Evolutionary conservation across 306 rosid genomes (phyloP).

Genomic region (Sphenostylis stenocarpa): DNA sequence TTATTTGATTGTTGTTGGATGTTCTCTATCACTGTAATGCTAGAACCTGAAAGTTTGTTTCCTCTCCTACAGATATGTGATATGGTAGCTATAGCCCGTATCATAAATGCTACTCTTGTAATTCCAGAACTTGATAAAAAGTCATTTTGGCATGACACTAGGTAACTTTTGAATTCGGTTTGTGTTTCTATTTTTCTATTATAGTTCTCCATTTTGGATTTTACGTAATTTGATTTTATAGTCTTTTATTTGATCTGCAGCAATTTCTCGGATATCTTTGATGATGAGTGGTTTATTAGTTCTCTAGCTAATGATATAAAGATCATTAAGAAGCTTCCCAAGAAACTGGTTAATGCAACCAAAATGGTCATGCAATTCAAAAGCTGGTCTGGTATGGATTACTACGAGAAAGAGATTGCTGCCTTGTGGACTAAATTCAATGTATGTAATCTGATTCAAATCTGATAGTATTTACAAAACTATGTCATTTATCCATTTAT

Average conservation of each 20-base stretch:
- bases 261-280: slow-evolving; percentile 83
- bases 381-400: slow-evolving; percentile 93
- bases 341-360: slow-evolving; percentile 45
- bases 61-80: slow-evolving; percentile 80
- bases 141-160: slow-evolving; percentile 88
- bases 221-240: slow-evolving; percentile 22
- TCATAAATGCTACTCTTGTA: slow-evolving; percentile 93
- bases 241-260: slow-evolving; percentile 51
- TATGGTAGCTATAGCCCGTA: slow-evolving; percentile 94
- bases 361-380: slow-evolving; percentile 68
- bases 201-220: slow-evolving; percentile 11
- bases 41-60: slow-evolving; percentile 33
- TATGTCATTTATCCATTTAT: slow-evolving; percentile 2
- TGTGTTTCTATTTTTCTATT: neutral
- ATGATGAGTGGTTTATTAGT: slow-evolving; percentile 72
- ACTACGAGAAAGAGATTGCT: slow-evolving; percentile 83
- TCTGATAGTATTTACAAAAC: slow-evolving; percentile 20
- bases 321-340: slow-evolving; percentile 74
- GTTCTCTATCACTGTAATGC: neutral
- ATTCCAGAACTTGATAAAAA: slow-evolving; percentile 88
- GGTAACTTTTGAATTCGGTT: slow-evolving; percentile 47
- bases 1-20: slow-evolving; percentile 16
- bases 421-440: slow-evolving; percentile 64
- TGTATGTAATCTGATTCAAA: slow-evolving; percentile 45
- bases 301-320: slow-evolving; percentile 78